Percentiles rank a stretch among this genome's conserved stretches.
Conservation (phyloP, 768 basidiomycete genomes). For the Leccinum disarticulatum region DNA sequence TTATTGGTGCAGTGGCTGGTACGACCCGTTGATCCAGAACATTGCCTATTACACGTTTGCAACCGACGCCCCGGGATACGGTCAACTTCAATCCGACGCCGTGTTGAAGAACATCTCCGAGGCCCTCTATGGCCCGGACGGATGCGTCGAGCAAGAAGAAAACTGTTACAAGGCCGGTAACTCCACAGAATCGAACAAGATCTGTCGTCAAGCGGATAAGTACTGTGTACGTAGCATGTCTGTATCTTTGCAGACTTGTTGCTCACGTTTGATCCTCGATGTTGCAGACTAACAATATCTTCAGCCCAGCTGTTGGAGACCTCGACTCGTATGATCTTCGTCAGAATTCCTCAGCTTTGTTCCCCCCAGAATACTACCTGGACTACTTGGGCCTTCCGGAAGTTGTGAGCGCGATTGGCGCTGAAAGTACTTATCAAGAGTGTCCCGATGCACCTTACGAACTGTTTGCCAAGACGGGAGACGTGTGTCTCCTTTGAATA, state of each 20-base stretch:
- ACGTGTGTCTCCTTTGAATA: constrained; percentile 39
- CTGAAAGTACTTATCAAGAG: constrained; percentile 46
- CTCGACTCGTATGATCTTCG: constrained; percentile 57
- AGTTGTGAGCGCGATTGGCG: constrained; percentile 50
- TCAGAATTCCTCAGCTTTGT: constrained; percentile 50
- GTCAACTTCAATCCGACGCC: constrained; percentile 51
- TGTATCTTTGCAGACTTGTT: neutral
- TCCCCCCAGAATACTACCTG: constrained; percentile 59
- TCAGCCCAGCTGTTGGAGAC: constrained; percentile 50
- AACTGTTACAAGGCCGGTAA: constrained; percentile 58
- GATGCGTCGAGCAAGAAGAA: constrained; percentile 54
- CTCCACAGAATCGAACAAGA: constrained; percentile 42
- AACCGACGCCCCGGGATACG: constrained; percentile 63
- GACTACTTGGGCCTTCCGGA: constrained; percentile 40
- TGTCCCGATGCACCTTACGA: constrained; percentile 46
- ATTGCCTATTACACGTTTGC: constrained; percentile 61
- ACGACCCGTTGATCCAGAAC: constrained; percentile 63
- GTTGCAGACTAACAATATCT: constrained; percentile 45
- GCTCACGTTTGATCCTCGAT: neutral
- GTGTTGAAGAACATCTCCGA: constrained; percentile 47
- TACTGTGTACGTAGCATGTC: constrained; percentile 49
- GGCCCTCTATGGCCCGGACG: constrained; percentile 46
- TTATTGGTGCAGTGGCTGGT: constrained; percentile 51
- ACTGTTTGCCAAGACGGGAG: constrained; percentile 52
- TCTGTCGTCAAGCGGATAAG: constrained; percentile 51